A percentile compares a stretch with the other conserved stretches of the same genome.
Evolutionary conservation across 164 flowering plant genomes (phyloP).

Genomic region (Paratinospora sagittata): DNA sequence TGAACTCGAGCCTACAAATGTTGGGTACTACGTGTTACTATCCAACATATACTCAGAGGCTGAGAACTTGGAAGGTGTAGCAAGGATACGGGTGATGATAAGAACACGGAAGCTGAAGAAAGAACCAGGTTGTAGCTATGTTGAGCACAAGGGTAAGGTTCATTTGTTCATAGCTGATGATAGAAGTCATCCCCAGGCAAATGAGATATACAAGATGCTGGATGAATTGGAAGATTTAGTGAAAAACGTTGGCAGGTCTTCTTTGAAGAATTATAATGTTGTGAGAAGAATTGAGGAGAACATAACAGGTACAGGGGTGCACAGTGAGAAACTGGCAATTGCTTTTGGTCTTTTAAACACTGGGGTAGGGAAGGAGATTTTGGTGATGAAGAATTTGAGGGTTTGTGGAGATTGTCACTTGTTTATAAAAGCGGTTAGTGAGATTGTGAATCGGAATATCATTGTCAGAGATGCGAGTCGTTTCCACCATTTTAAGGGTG

Average conservation of each 20-base stretch:
- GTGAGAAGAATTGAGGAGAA: constrained; percentile 20
- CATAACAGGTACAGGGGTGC: constrained; percentile 33
- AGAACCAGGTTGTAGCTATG: constrained; percentile 83
- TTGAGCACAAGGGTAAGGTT: constrained; percentile 50
- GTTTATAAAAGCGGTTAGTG: constrained; percentile 66
- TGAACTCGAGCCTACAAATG: constrained; percentile 65
- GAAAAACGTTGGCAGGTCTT: constrained; percentile 16
- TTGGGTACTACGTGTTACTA: constrained; percentile 72
- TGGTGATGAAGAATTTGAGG: constrained; percentile 80
- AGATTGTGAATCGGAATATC: constrained; percentile 52
- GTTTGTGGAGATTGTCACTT: constrained; percentile 71
- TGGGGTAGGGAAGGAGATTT: constrained; percentile 45
- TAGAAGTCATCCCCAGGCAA: constrained; percentile 50
- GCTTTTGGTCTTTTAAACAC: constrained; percentile 64
- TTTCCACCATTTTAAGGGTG: constrained; percentile 76
- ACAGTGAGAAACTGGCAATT: constrained; percentile 82
- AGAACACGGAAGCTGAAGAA: constrained; percentile 60
- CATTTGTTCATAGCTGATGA: constrained; percentile 72
- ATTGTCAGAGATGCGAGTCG: constrained; percentile 80
- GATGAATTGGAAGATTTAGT: constrained; percentile 45
- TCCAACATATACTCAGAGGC: constrained; percentile 69
- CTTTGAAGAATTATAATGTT: constrained; percentile 7
- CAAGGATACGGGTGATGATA: constrained; percentile 60
- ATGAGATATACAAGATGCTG: constrained; percentile 53
- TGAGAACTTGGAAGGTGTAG: constrained; percentile 43